These are phyloP conservation scores for Calonectria crousiana DNA, from an alignment of 2,329 filamentous ascomycete genomes.

Conservation along the genomic window DNA sequence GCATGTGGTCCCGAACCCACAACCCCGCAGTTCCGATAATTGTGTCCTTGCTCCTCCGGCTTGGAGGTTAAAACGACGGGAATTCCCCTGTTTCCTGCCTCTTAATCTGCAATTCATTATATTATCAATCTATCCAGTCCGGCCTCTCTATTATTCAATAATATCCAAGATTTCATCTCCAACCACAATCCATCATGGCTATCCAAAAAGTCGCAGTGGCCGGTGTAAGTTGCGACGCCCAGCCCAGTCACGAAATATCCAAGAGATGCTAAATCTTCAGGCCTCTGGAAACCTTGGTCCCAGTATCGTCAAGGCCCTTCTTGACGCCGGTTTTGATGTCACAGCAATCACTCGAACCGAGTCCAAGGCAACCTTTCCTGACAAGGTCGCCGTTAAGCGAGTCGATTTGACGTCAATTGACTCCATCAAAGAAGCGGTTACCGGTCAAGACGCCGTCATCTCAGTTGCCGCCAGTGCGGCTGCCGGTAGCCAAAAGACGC, in stretches of 20 bases:
- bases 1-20: slow-evolving; percentile 19
- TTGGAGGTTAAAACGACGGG: slow-evolving; percentile 2
- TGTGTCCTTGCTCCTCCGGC: slow-evolving; percentile 3
- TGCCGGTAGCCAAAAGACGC: slow-evolving; percentile 6
- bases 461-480: slow-evolving; percentile 22
- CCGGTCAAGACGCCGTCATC: slow-evolving; percentile 24
- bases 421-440: slow-evolving; percentile 14
- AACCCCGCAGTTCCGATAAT: slow-evolving; percentile 16
- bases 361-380: slow-evolving; percentile 26
- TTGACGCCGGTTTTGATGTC: slow-evolving; percentile 20
- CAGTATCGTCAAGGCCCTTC: slow-evolving; percentile 14
- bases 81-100: not conserved
- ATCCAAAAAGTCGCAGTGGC: slow-evolving; percentile 20
- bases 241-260: not conserved
- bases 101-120: not conserved
- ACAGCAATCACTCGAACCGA: slow-evolving; percentile 24
- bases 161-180: not conserved
- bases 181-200: not conserved
- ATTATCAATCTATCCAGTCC: not conserved
- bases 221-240: not conserved
- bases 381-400: slow-evolving; percentile 16
- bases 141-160: not conserved
- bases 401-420: slow-evolving; percentile 15
- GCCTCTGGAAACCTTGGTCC: slow-evolving; percentile 21
- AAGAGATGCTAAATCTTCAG: not conserved